phyloP scores from a whole-genome alignment of 306 rosid species.

The Sphenostylis stenocarpa region DNA sequence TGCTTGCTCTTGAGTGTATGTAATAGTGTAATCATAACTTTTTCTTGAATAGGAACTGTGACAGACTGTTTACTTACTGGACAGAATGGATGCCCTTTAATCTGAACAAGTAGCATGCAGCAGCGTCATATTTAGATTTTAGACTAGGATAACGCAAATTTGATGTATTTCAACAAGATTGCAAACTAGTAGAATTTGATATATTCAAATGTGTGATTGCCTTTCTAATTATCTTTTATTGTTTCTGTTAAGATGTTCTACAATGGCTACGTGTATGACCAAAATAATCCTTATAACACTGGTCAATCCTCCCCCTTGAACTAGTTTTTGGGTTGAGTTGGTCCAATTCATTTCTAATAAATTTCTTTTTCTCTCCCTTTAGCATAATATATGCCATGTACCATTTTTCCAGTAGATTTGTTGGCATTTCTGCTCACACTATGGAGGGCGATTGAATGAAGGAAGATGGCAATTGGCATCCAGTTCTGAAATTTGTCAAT shows the following conservation, averaged over 20 bases:
- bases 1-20: not conserved
- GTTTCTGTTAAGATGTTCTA: not conserved
- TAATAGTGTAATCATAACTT: not conserved
- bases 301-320: not conserved
- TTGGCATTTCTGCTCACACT: constrained; percentile 3
- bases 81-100: not conserved
- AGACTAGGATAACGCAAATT: not conserved
- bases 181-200: constrained; percentile 7
- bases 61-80: not conserved
- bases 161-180: not conserved
- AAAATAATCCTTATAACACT: not conserved
- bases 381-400: not conserved
- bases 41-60: not conserved
- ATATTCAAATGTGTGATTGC: not conserved
- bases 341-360: not conserved
- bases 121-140: not conserved
- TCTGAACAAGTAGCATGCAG: not conserved
- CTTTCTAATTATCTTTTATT: not conserved
- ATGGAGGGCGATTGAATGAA: not conserved
- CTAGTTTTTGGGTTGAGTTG: not conserved
- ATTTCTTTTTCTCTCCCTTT: not conserved
- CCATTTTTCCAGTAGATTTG: not conserved
- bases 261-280: not conserved
- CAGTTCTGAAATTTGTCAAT: not conserved
- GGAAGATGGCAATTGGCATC: not conserved